Evolutionary conservation across 169 alveolate genomes (phyloP).

Genomic region (Eimeria sp.): DNA sequence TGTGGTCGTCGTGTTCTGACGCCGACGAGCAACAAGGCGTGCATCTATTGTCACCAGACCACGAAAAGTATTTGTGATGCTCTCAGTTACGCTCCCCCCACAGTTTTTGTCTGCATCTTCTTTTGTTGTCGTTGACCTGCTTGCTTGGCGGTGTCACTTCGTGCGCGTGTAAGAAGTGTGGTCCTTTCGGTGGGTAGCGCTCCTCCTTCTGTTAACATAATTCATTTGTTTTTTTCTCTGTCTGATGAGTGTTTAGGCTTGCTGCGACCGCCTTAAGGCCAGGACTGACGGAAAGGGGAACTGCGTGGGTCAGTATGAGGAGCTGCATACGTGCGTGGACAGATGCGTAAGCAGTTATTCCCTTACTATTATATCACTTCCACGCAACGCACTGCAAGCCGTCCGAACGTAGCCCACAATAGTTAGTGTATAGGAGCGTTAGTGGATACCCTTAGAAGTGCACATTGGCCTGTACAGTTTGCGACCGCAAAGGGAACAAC

Average conservation of each 20-base stretch:
- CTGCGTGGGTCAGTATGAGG: conserved; percentile 89
- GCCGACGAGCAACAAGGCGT: neutral
- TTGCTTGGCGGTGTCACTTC: neutral
- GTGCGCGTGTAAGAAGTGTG: neutral
- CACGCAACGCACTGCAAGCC: no score
- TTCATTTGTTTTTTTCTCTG: neutral
- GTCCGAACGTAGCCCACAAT: neutral
- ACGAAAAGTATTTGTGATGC: neutral
- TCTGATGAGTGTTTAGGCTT: conserved; percentile 75
- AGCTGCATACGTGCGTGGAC: conserved; percentile 88
- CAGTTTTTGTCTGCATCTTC: neutral
- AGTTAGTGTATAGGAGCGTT: neutral
- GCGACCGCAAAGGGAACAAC: neutral
- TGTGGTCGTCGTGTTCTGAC: neutral
- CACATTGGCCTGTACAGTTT: neutral
- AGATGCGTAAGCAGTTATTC: conserved; percentile 83
- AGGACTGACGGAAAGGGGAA: conserved; percentile 88
- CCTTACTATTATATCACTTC: neutral
- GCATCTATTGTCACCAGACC: neutral
- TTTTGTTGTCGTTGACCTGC: neutral
- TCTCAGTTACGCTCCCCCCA: neutral
- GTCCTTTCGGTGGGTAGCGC: neutral
- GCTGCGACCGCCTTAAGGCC: conserved; percentile 87
- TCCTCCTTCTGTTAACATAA: no score
- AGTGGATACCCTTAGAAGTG: neutral